Conservation (phyloP, 768 basidiomycete species). For the Psilocybe tampanensis region DNA sequence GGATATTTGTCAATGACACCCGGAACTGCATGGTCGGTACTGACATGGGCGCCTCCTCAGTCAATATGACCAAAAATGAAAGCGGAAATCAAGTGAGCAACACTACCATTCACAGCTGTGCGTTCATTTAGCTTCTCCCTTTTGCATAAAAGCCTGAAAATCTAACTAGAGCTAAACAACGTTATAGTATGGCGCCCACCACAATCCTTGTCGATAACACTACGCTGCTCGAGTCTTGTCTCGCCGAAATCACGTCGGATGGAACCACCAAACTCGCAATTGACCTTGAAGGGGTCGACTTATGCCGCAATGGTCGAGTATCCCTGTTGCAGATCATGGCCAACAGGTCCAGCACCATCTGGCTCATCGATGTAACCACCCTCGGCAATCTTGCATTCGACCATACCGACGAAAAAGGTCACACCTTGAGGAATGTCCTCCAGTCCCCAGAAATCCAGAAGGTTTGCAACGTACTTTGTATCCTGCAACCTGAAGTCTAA, state of each 20-base stretch:
- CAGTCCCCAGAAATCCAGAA: constrained; percentile 9
- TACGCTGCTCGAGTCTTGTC: constrained; percentile 13
- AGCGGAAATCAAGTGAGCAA: too few relatives aligned
- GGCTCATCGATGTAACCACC: constrained; percentile 36
- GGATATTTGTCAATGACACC: too few relatives aligned
- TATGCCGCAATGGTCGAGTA: constrained; percentile 32
- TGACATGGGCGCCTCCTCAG: background rate
- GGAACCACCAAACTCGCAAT: constrained; percentile 26
- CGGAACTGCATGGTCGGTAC: too few relatives aligned
- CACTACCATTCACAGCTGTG: too few relatives aligned
- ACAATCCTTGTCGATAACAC: constrained; percentile 18
- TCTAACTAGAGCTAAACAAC: background rate
- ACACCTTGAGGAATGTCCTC: constrained; percentile 10
- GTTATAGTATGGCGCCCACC: background rate
- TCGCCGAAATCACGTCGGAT: constrained; percentile 12
- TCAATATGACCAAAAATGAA: too few relatives aligned
- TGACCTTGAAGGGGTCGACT: constrained; percentile 37
- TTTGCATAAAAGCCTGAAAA: background rate
- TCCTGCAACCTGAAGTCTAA: too few relatives aligned
- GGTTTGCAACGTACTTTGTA: constrained; percentile 6
- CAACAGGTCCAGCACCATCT: constrained; percentile 26
- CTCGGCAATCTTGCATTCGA: constrained; percentile 30
- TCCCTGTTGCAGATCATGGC: constrained; percentile 33
- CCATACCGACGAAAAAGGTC: constrained; percentile 22
- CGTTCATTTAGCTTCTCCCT: too few relatives aligned